Conservation (phyloP, 352 stramenopile genomes). For the Phytophthora parvispora region DNA sequence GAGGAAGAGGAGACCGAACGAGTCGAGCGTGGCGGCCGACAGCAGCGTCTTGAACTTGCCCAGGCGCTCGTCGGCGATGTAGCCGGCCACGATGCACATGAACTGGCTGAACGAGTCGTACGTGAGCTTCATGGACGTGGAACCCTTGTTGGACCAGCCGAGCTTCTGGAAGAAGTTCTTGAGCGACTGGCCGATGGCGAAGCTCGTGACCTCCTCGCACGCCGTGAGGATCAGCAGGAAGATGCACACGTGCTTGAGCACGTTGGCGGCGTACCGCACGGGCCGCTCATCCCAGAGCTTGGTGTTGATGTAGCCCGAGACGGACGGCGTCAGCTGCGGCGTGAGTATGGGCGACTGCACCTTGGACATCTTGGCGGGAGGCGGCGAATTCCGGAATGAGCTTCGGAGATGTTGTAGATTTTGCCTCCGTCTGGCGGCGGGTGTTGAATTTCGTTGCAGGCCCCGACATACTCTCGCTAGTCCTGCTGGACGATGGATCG, state of each 20-base stretch:
- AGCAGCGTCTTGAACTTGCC: conserved; percentile 7
- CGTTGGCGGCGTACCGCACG: background rate
- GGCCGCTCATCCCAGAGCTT: conserved; percentile 2
- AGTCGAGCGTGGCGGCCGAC: conserved; percentile 1
- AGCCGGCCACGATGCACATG: conserved; percentile 5
- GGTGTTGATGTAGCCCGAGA: background rate
- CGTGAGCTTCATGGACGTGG: conserved; percentile 1
- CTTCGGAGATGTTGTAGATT: background rate
- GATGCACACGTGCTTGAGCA: background rate
- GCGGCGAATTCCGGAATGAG: background rate
- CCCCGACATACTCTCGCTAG: background rate
- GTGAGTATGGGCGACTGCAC: background rate
- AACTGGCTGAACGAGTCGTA: conserved; percentile 7
- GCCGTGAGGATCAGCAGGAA: conserved; percentile 3
- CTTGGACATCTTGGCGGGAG: background rate
- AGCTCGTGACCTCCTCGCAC: conserved; percentile 5
- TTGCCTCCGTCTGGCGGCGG: background rate
- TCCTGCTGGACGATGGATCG: no score
- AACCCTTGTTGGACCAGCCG: conserved; percentile 1
- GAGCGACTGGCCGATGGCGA: conserved; percentile 6
- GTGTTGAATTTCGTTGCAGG: background rate
- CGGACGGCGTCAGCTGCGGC: background rate
- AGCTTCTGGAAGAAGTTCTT: conserved; percentile 8
- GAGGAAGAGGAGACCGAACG: conserved; percentile 1
- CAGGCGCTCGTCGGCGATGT: background rate